Conservation (phyloP, 1,139 yeast species). For the Pichia kudriavzevii region DNA sequence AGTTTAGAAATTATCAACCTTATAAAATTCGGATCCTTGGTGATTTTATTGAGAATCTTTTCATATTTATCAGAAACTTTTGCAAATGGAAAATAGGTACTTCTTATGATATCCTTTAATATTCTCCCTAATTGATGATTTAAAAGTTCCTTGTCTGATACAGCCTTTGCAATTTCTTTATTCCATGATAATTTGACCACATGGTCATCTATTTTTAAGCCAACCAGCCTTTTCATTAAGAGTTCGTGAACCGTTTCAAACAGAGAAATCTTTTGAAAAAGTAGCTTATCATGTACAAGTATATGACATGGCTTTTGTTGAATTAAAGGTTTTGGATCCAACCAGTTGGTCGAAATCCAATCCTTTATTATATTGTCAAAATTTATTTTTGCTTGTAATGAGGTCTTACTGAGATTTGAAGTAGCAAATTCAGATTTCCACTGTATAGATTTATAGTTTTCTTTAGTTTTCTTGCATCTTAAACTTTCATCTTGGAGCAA, state of each 20-base stretch:
- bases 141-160: not conserved
- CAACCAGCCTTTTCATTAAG: conserved; percentile 1
- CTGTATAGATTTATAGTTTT: not conserved
- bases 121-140: conserved; percentile 6
- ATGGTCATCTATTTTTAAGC: not conserved
- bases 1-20: conserved; percentile 7
- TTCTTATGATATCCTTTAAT: conserved; percentile 12
- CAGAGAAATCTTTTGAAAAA: conserved; percentile 17
- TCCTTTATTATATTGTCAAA: conserved; percentile 21
- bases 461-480: not conserved
- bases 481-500: conserved; percentile 1
- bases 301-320: conserved; percentile 21
- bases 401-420: conserved; percentile 10
- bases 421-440: conserved; percentile 10
- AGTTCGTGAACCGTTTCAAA: conserved; percentile 12
- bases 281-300: conserved; percentile 22
- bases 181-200: conserved; percentile 6
- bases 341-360: conserved; percentile 21
- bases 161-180: conserved; percentile 5
- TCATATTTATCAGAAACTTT: conserved; percentile 1
- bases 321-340: conserved; percentile 14
- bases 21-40: conserved; percentile 10
- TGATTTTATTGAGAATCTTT: conserved; percentile 3
- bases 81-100: conserved; percentile 10
- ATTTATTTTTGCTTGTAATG: conserved; percentile 16